Conservation (phyloP, 768 basidiomycete species). For the Lenzites betulinus region DNA sequence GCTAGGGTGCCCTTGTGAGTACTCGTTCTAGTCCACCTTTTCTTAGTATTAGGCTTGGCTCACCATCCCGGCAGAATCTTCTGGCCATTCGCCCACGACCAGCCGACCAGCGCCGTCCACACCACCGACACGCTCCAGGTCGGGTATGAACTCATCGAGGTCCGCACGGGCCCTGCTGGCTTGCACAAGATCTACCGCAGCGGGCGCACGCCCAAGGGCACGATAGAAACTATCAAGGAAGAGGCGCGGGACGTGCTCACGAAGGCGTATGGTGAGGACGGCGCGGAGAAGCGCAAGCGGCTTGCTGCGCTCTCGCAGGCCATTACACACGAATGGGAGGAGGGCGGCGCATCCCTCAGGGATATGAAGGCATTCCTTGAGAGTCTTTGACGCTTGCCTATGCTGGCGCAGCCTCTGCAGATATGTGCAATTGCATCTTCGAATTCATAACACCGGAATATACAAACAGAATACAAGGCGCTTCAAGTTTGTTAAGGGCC, state of each 20-base stretch:
- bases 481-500: too few species aligned
- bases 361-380: too few species aligned
- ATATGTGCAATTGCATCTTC: too few species aligned
- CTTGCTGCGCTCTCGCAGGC: too few species aligned
- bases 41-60: too few species aligned
- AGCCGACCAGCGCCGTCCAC: slow-evolving; percentile 26
- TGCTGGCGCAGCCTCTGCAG: too few species aligned
- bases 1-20: slow-evolving; percentile 9
- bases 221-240: slow-evolving; percentile 23
- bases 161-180: slow-evolving; percentile 22
- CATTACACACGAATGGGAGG: too few species aligned
- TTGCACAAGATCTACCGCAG: background rate
- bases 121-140: slow-evolving; percentile 24
- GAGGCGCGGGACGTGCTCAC: slow-evolving; percentile 25
- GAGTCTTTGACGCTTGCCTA: too few species aligned
- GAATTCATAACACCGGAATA: too few species aligned
- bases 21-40: background rate
- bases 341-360: too few species aligned
- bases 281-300: too few species aligned
- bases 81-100: slow-evolving; percentile 27
- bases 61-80: slow-evolving; percentile 19
- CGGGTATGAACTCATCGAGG: slow-evolving; percentile 32
- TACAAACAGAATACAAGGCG: too few species aligned
- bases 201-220: slow-evolving; percentile 24
- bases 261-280: slow-evolving; percentile 28